A percentile compares a stretch with the other conserved stretches of the same genome.
phyloP scores from a whole-genome alignment of 176 grass and related monocot species.

The Echinochloa phyllopogon region DNA sequence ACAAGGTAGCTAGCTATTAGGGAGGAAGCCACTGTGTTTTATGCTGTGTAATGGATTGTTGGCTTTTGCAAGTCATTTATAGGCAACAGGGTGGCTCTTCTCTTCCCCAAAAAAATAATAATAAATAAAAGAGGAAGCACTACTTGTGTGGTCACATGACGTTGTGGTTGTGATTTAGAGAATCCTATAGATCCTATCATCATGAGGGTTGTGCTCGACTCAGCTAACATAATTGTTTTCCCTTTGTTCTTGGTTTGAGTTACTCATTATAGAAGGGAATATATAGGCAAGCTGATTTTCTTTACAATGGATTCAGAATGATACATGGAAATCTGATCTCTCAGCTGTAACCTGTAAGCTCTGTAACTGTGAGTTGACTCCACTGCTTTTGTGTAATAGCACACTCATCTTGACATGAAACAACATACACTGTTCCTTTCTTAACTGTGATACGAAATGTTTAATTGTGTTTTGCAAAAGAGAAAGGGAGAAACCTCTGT shows the following conservation, averaged over 20 bases:
- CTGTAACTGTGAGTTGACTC: not conserved
- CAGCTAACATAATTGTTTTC: not conserved
- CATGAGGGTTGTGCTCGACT: not conserved
- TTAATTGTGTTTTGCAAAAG: constrained; percentile 8
- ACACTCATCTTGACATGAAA: not conserved
- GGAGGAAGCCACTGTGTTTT: constrained; percentile 42
- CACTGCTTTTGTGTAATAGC: not conserved
- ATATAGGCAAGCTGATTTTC: not conserved
- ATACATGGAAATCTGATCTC: constrained; percentile 9
- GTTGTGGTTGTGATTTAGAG: constrained; percentile 26
- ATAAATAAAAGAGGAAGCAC: not conserved
- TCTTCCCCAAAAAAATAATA: not conserved
- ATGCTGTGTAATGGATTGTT: constrained; percentile 51
- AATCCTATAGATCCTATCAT: constrained; percentile 19
- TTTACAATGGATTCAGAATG: constrained; percentile 34
- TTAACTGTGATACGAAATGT: not conserved
- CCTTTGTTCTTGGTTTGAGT: constrained; percentile 1
- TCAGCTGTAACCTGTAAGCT: not conserved
- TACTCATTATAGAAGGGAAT: not conserved
- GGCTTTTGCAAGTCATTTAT: constrained; percentile 70
- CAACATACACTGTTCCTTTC: not conserved
- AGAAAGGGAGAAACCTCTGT: not conserved
- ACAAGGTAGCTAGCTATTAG: constrained; percentile 31
- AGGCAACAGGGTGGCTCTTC: constrained; percentile 46
- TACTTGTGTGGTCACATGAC: constrained; percentile 27